phyloP scores from a whole-genome alignment of 1,139 yeast species.

The Hyphopichia burtonii region DNA sequence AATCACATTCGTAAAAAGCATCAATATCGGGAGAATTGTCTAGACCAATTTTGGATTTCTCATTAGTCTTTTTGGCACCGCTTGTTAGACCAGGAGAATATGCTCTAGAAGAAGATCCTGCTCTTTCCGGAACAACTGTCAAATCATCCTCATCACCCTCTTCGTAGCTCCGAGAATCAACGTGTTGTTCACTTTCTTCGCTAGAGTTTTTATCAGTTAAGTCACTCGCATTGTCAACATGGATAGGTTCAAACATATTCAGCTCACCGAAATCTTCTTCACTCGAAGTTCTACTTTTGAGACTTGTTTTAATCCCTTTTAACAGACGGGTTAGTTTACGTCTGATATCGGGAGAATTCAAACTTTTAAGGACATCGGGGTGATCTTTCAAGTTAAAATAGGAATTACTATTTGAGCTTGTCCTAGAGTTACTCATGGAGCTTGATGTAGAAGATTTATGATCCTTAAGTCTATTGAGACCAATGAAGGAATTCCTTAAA shows the following conservation, averaged over 20 bases:
- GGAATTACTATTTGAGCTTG: slow-evolving; percentile 17
- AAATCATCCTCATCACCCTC: slow-evolving; percentile 3
- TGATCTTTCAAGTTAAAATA: slow-evolving; percentile 13
- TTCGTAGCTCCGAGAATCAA: slow-evolving; percentile 1
- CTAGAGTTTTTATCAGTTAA: background rate
- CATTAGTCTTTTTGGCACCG: no score
- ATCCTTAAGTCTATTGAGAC: slow-evolving; percentile 42
- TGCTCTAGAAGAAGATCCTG: no score
- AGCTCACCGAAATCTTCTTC: background rate
- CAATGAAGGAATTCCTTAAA: slow-evolving; percentile 35
- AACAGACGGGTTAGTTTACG: slow-evolving; percentile 9
- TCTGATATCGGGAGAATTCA: slow-evolving; percentile 18
- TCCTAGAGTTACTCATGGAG: slow-evolving; percentile 1
- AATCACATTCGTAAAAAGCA: slow-evolving; percentile 9
- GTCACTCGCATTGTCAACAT: background rate
- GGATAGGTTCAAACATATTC: background rate
- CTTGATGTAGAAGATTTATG: background rate
- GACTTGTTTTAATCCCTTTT: background rate
- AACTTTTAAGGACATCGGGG: slow-evolving; percentile 10
- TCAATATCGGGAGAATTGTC: background rate
- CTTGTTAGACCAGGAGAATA: no score
- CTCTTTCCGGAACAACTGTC: background rate
- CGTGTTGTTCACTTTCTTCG: slow-evolving; percentile 2
- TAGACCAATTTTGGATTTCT: no score
- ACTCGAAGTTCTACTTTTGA: background rate